A percentile compares a stretch with the other conserved stretches of the same genome.
Evolutionary conservation across 768 basidiomycete species (phyloP).

Genomic region (Asterophora lycoperdoides): DNA sequence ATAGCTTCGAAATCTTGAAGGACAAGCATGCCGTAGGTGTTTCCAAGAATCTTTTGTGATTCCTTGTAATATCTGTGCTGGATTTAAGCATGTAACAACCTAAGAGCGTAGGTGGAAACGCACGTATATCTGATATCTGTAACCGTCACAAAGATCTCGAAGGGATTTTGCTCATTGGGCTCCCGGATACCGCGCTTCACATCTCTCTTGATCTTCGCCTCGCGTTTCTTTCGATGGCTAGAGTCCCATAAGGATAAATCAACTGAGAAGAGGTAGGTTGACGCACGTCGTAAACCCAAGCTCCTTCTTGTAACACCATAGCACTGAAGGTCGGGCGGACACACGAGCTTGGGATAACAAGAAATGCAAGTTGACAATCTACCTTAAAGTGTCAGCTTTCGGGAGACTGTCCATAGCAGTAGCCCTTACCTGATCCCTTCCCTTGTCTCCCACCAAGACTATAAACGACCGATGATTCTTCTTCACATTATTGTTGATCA

Average conservation of each 20-base stretch:
- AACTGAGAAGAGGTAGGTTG: constrained; percentile 1
- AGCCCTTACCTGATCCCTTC: constrained; percentile 76
- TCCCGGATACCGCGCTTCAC: constrained; percentile 93
- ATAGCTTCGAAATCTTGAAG: constrained; percentile 98
- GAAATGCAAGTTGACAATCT: constrained; percentile 96
- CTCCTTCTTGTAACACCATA: constrained; percentile 99
- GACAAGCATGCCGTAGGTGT: constrained; percentile 96
- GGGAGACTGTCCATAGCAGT: background rate
- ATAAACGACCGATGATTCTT: constrained; percentile 93
- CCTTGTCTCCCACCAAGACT: constrained; percentile 92
- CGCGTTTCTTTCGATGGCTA: constrained; percentile 94
- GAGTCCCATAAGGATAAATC: background rate
- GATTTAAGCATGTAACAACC: background rate
- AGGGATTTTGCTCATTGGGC: constrained; percentile 92
- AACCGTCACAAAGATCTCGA: constrained; percentile 98
- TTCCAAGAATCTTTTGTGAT: constrained; percentile 55
- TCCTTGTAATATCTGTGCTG: constrained; percentile 15
- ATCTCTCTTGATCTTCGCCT: constrained; percentile 94
- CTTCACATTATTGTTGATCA: constrained; percentile 92
- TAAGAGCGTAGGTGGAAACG: constrained; percentile 24
- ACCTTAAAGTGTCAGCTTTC: background rate
- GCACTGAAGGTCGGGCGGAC: constrained; percentile 82
- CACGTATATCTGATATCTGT: constrained; percentile 98
- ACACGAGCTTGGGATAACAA: constrained; percentile 87
- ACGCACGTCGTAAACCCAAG: constrained; percentile 89